Percentiles rank a stretch among this genome's conserved stretches.
These are phyloP conservation scores for Quercus berberidifolia DNA, from an alignment of 306 rosid species.

Conservation along the genomic window DNA sequence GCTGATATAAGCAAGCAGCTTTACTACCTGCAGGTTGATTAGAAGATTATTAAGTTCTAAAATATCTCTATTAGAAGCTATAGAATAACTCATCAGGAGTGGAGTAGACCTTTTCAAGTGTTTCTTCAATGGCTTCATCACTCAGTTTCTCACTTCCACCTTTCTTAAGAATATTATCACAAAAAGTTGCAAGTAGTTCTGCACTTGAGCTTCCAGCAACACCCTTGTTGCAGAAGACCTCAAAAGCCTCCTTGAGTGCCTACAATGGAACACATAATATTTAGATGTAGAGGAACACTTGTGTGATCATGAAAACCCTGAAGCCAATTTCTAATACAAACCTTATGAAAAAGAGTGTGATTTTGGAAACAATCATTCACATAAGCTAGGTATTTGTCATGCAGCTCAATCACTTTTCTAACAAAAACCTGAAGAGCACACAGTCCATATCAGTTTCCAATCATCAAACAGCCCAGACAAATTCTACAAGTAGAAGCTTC, in stretches of 20 bases:
- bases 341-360: conserved; percentile 65
- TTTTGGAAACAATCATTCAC: conserved; percentile 48
- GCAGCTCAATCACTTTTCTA: conserved; percentile 57
- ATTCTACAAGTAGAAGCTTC: not conserved
- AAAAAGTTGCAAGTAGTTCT: conserved; percentile 71
- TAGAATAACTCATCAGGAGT: conserved; percentile 10
- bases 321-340: conserved; percentile 13
- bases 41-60: not conserved
- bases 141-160: conserved; percentile 83
- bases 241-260: conserved; percentile 87
- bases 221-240: conserved; percentile 69
- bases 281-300: conserved; percentile 13
- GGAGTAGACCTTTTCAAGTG: conserved; percentile 76
- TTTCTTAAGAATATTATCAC: conserved; percentile 79
- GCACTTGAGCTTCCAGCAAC: conserved; percentile 82
- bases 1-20: conserved; percentile 72
- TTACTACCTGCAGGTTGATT: conserved; percentile 48
- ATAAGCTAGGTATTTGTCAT: conserved; percentile 55
- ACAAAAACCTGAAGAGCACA: conserved; percentile 48
- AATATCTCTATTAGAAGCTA: not conserved
- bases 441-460: conserved; percentile 28
- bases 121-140: conserved; percentile 80
- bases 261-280: conserved; percentile 34
- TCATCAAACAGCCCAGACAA: not conserved
- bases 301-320: not conserved